Conservation (phyloP, 1,284 basidiomycete species). For the Cystobasidium pallidum region DNA sequence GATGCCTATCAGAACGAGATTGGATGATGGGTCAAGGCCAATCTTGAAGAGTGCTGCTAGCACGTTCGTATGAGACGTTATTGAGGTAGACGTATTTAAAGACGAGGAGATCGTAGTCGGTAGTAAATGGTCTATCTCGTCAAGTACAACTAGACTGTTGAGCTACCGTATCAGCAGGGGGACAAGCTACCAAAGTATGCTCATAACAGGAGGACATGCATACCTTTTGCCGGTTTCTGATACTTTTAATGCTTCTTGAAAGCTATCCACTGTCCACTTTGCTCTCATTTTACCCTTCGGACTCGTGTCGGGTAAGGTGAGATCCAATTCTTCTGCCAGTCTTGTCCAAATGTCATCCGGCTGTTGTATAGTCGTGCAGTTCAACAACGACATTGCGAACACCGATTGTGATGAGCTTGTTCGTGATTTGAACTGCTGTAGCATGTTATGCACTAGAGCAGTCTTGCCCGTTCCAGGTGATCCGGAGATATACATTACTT, state of each 20-base stretch:
- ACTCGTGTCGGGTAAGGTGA: slow-evolving; percentile 9
- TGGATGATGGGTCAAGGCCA: slow-evolving; percentile 48
- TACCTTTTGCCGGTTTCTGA: neutral
- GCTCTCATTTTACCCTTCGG: slow-evolving; percentile 15
- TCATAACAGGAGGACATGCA: no score
- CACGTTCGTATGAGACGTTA: slow-evolving; percentile 53
- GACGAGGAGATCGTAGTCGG: slow-evolving; percentile 27
- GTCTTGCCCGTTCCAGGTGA: slow-evolving; percentile 60
- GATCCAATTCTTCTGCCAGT: slow-evolving; percentile 48
- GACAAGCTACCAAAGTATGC: neutral
- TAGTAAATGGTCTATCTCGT: slow-evolving; percentile 59
- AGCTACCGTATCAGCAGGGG: neutral
- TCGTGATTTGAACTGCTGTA: slow-evolving; percentile 50
- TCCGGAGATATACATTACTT: slow-evolving; percentile 58
- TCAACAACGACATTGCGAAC: slow-evolving; percentile 53
- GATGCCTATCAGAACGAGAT: slow-evolving; percentile 54
- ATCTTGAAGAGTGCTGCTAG: slow-evolving; percentile 56
- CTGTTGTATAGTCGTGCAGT: slow-evolving; percentile 56
- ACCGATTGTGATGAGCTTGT: neutral
- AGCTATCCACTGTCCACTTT: slow-evolving; percentile 17
- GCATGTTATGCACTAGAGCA: slow-evolving; percentile 56
- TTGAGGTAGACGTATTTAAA: slow-evolving; percentile 24
- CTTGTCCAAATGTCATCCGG: slow-evolving; percentile 49
- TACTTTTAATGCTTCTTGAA: slow-evolving; percentile 10
- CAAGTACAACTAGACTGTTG: slow-evolving; percentile 57